Percentiles rank a stretch among this genome's conserved stretches.
Evolutionary conservation across 1,284 basidiomycete genomes (phyloP).

Genomic region (Melanopsichium pennsylvanicum): DNA sequence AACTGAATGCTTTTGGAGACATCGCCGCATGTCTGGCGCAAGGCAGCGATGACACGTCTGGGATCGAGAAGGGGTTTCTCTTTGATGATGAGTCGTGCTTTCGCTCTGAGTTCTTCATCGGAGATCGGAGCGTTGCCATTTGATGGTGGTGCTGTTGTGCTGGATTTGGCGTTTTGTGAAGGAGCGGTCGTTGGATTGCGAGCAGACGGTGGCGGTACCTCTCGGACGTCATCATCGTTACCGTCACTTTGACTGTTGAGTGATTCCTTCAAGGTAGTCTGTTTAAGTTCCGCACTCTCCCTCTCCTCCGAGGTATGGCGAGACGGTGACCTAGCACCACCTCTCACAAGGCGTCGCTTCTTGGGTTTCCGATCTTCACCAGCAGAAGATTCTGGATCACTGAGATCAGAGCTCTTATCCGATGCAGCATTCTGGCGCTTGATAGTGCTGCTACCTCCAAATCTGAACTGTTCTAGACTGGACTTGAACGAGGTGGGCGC

Average conservation of each 20-base stretch:
- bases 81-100: slow-evolving; percentile 24
- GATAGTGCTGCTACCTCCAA: slow-evolving; percentile 1
- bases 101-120: slow-evolving; percentile 18
- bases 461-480: slow-evolving; percentile 39
- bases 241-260: background rate
- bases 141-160: slow-evolving; percentile 1
- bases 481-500: slow-evolving; percentile 13
- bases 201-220: slow-evolving; percentile 9
- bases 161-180: background rate
- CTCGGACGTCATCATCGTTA: slow-evolving; percentile 9
- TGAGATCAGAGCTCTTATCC: slow-evolving; percentile 39
- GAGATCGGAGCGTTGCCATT: slow-evolving; percentile 7
- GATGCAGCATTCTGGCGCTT: slow-evolving; percentile 16
- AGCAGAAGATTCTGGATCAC: slow-evolving; percentile 24
- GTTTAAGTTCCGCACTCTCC: too few relatives aligned
- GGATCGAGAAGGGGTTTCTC: slow-evolving; percentile 13
- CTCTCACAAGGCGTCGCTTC: slow-evolving; percentile 36
- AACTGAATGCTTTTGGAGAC: slow-evolving; percentile 8
- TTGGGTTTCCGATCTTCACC: slow-evolving; percentile 32
- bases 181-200: slow-evolving; percentile 4
- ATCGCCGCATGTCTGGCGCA: slow-evolving; percentile 32
- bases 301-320: slow-evolving; percentile 9
- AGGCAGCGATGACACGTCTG: slow-evolving; percentile 19
- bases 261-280: background rate
- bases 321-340: slow-evolving; percentile 15